A percentile compares a stretch with the other conserved stretches of the same genome.
phyloP scores from a whole-genome alignment of 345 rosid species.

The Lumnitzera littorea region DNA sequence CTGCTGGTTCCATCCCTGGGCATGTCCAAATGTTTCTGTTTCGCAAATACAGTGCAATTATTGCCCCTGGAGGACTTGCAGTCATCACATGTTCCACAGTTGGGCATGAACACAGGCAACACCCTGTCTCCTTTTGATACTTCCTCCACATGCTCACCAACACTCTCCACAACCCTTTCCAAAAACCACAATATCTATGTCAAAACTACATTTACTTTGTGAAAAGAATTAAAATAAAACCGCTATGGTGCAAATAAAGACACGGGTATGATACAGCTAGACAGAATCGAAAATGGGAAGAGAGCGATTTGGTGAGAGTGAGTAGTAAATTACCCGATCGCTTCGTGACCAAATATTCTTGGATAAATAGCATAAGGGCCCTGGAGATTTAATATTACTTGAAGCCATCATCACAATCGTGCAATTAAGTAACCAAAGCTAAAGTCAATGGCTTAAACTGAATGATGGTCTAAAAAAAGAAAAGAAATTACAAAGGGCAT shows the following conservation, averaged over 20 bases:
- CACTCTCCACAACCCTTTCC: conserved; percentile 64
- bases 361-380: conserved; percentile 41
- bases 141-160: conserved; percentile 50
- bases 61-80: conserved; percentile 54
- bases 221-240: no score
- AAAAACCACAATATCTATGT: not conserved
- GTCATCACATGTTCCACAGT: conserved; percentile 49
- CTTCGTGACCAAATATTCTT: conserved; percentile 71
- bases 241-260: no score
- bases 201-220: no score
- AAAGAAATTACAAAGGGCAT: not conserved
- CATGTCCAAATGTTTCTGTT: conserved; percentile 1
- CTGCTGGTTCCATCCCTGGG: conserved; percentile 49
- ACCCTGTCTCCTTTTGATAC: conserved; percentile 50
- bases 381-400: conserved; percentile 14
- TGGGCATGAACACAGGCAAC: conserved; percentile 43
- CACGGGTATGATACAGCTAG: no score
- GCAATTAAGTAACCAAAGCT: no score
- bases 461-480: no score
- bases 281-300: not conserved
- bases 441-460: no score
- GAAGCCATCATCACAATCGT: no score
- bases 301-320: not conserved
- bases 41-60: conserved; percentile 25
- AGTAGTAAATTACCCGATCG: conserved; percentile 41